Evolutionary conservation across 805 yeast species (phyloP), one percentile per base, ranked within the genome.

Genomic region (Cyberlindnera euphorbiiphila): DNA sequence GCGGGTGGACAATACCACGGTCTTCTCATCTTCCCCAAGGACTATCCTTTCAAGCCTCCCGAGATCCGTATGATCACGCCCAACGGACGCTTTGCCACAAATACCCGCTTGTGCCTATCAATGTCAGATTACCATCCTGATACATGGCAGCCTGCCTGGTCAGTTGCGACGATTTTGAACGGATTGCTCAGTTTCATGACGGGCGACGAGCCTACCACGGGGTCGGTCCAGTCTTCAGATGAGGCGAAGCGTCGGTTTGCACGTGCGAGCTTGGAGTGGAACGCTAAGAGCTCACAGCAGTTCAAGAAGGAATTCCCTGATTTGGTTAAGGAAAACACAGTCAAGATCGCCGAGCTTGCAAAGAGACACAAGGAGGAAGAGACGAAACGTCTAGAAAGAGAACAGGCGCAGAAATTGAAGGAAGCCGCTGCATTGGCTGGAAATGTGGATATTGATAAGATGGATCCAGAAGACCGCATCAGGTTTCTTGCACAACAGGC

Each of bases 121-220:
- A 88, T 89, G 82, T 81, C 94, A 53, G 97, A 89, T 62, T 89
- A 78, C 60, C 98, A 89, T 52, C 96, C 96, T 4, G 93, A 88
- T 59, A 67, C 83, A 1, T 89, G 98, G 98, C 88, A 89, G 59
- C 97, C 98, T 1, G 87, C 95, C 6, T 89, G 97, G 97, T 78
- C 88, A 30, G 96, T 89, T 18, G 69, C 86, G 23, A 88, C 97
- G 0, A 89, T 89, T 15, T 68, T 89, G 50, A 85, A 80, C 9
- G 98, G 97, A 0, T 65, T 89, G 25, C 66, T 89, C 47, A 85
- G 95, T 57, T 89, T 89, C 54, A 89, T 89, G 98, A 86, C 95
- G 1, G 81, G 93, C 9, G 75, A 76, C 42, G 97, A 89, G 49
- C 64, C 73, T 18, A 85, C 96, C 2, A 81, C 96, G 0, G 97